Conservation (phyloP, 177 flowering plant species). For the Vitis hybrid region DNA sequence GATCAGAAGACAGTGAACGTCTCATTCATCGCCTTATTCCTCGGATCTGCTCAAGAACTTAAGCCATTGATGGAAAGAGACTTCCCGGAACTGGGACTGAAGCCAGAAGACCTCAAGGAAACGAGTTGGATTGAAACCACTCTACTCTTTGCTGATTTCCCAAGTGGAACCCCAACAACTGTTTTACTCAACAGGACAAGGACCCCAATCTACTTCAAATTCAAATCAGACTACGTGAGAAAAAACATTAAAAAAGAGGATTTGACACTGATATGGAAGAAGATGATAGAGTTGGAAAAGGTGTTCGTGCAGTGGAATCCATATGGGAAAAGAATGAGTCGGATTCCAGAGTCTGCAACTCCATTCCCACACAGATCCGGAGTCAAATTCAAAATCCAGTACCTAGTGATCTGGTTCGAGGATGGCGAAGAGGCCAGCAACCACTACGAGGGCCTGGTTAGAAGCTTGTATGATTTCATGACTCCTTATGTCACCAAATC, state of each 20-base stretch:
- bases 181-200: neutral
- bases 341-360: neutral
- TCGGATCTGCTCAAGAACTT: neutral
- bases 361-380: constrained; percentile 2
- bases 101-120: neutral
- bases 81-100: neutral
- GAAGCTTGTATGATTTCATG: neutral
- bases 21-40: neutral
- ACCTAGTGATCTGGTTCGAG: neutral
- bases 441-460: neutral
- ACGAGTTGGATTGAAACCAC: neutral
- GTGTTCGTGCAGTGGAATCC: neutral
- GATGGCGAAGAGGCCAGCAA: neutral
- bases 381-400: neutral
- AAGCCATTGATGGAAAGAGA: neutral
- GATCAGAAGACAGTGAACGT: neutral
- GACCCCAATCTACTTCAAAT: neutral
- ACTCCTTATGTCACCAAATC: neutral
- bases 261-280: neutral
- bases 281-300: constrained; percentile 1
- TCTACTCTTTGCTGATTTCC: neutral
- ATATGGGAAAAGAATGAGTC: neutral
- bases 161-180: neutral
- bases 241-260: neutral
- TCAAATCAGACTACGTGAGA: neutral